Conservation (phyloP, 768 basidiomycete species). For the Filobasidium floriforme region DNA sequence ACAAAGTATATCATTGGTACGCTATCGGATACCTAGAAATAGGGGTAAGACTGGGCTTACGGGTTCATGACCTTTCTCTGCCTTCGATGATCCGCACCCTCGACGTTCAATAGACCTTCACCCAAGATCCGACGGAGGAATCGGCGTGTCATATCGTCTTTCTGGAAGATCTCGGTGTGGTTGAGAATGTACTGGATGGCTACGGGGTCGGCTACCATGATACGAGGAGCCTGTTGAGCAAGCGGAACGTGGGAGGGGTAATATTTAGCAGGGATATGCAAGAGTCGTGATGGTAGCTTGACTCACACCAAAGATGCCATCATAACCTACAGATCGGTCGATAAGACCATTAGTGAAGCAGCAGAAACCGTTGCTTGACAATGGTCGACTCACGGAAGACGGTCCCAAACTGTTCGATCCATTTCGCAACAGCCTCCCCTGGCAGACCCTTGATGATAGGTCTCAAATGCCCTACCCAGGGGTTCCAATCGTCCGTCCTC, state of each 20-base stretch:
- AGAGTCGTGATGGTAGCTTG: slow-evolving; percentile 11
- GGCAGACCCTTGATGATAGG: slow-evolving; percentile 21
- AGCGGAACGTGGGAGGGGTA: slow-evolving; percentile 46
- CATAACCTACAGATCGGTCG: slow-evolving; percentile 10
- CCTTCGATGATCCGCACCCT: slow-evolving; percentile 61
- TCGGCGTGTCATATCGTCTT: slow-evolving; percentile 70
- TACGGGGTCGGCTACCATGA: slow-evolving; percentile 71
- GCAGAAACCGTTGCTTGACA: not conserved
- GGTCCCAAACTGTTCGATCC: slow-evolving; percentile 34
- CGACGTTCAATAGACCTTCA: slow-evolving; percentile 49
- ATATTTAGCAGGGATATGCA: not conserved
- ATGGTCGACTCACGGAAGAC: slow-evolving; percentile 4
- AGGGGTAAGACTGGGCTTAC: not conserved
- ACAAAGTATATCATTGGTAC: slow-evolving; percentile 37
- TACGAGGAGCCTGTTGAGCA: slow-evolving; percentile 61
- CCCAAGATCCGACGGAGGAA: slow-evolving; percentile 73
- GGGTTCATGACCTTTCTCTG: slow-evolving; percentile 57
- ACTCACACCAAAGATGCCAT: slow-evolving; percentile 43
- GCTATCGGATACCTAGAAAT: not conserved
- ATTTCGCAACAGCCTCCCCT: slow-evolving; percentile 25
- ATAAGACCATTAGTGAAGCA: not conserved
- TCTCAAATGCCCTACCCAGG: slow-evolving; percentile 2
- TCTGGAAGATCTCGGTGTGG: slow-evolving; percentile 58
- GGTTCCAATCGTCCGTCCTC: not conserved
- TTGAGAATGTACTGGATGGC: slow-evolving; percentile 68